These are phyloP conservation scores for Candida anglica DNA, from an alignment of 805 yeast species.

Conservation along the genomic window DNA sequence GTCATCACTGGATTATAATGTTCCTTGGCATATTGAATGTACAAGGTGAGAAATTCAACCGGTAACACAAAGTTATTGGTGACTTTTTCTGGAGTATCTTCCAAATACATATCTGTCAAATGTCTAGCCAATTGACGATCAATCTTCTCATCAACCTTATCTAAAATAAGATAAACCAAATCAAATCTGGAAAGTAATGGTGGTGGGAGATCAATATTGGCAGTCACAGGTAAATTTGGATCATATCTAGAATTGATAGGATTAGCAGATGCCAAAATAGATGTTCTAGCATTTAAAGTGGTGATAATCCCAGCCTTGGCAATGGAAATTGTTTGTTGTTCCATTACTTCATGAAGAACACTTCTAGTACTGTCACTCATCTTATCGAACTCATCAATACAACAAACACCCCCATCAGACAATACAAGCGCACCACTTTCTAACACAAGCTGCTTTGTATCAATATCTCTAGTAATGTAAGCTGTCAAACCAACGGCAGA, in stretches of 20 bases:
- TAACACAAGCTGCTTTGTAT: conserved; percentile 86
- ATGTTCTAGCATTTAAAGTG: conserved; percentile 92
- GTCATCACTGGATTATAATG: conserved; percentile 76
- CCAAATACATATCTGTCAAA: conserved; percentile 86
- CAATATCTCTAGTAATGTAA: conserved; percentile 89
- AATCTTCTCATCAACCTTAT: conserved; percentile 80
- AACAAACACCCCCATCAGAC: conserved; percentile 97
- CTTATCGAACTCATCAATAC: conserved; percentile 98
- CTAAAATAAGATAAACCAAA: conserved; percentile 85
- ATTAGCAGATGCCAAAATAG: conserved; percentile 93
- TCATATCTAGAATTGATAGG: conserved; percentile 95
- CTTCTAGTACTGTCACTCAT: conserved; percentile 94
- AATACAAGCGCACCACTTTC: conserved; percentile 96
- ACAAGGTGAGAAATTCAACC: conserved; percentile 79
- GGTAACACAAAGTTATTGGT: conserved; percentile 69
- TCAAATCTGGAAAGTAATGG: conserved; percentile 94
- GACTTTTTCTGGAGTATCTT: conserved; percentile 76
- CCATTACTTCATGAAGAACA: conserved; percentile 98
- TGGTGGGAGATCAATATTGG: conserved; percentile 95
- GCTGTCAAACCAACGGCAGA: conserved; percentile 99
- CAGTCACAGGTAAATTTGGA: conserved; percentile 91
- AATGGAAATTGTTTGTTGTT: conserved; percentile 95
- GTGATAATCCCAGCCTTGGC: conserved; percentile 99
- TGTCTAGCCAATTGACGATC: conserved; percentile 89
- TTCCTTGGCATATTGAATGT: conserved; percentile 93